Evolutionary conservation across 1,284 basidiomycete genomes (phyloP), one percentile per base, ranked within the genome.

Genomic region (Mycosarcoma mackinlayi): DNA sequence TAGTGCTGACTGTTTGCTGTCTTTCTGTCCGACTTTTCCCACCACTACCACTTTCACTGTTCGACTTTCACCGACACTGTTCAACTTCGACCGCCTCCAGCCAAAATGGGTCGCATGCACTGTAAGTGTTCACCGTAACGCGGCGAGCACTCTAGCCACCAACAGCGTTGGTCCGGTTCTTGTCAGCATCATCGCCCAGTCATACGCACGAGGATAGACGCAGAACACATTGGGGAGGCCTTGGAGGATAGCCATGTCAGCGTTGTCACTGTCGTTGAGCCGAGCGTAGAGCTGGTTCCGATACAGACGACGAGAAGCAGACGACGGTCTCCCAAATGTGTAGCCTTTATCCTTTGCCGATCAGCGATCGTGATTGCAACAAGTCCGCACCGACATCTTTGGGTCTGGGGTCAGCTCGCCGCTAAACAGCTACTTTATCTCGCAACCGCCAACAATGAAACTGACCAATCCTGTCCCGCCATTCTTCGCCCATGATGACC

Each of bases 91-190:
- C 59, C 61, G 46, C 45, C 38, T 55, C 9, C 55, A 77, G 76
- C 55, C 77, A 79, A 74, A 58, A 82, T 82, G 80, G 80, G 80
- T 80, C 80, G 80, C 71, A 82, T 82, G 80, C 78, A 82, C 76
- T 78, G 68, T 74, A 62, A 72, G 68, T 66, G 42, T 55, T 47
- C 45, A 45, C 37, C 54, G 16, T 38, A 23, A 35, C 11, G 33
- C 23, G 54, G 61, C 61, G 54, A 64, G 61, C 61, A 58, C 55
- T 49, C 37, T 18, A 18, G 21, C 13, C 21, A 14, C 25, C 45
- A 25, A 13, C 44, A 39, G 14, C 27, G 38, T 25, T 47, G n/a
- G 25, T 21, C 19, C 35, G 31, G 11, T 45, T 38, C 28, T 41
- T 39, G 42, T 46, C 48, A 14, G 3, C 48, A n/a, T 50, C 41